Conservation (phyloP, 176 grass and related monocot species). For the Otatea glauca region DNA sequence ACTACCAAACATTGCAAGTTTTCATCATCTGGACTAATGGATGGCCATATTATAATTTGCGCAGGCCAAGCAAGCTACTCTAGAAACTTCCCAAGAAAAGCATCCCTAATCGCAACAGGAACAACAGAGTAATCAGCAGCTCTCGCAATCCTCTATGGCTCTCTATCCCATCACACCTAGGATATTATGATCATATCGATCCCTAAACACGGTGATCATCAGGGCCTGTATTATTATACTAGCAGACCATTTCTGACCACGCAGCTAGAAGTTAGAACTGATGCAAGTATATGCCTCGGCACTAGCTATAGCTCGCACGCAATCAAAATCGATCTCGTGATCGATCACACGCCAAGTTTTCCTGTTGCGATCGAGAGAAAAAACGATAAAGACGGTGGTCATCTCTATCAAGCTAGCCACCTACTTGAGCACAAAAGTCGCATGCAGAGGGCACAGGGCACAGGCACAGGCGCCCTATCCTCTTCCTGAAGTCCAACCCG, state of each 20-base stretch:
- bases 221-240: neutral
- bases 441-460: conserved; percentile 10
- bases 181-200: conserved; percentile 51
- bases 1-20: neutral
- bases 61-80: conserved; percentile 10
- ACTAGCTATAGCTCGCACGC: too few relatives aligned
- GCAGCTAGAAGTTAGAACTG: neutral
- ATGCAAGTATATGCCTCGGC: conserved; percentile 35
- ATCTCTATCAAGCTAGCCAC: neutral
- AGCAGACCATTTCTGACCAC: conserved; percentile 2
- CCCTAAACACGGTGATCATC: neutral
- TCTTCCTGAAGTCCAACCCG: conserved; percentile 40
- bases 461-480: neutral
- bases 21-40: neutral
- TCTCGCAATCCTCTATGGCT: conserved; percentile 4
- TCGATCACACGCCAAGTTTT: conserved; percentile 5
- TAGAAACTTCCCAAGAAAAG: conserved; percentile 18
- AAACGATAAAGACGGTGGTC: conserved; percentile 26
- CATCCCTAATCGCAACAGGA: conserved; percentile 24
- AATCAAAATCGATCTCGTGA: neutral
- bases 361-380: neutral
- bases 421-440: conserved; percentile 38
- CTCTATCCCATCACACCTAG: neutral
- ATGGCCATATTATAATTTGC: neutral
- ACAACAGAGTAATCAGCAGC: conserved; percentile 16